phyloP scores from a whole-genome alignment of 768 basidiomycete genomes.

The Ephemerocybe angulata region DNA sequence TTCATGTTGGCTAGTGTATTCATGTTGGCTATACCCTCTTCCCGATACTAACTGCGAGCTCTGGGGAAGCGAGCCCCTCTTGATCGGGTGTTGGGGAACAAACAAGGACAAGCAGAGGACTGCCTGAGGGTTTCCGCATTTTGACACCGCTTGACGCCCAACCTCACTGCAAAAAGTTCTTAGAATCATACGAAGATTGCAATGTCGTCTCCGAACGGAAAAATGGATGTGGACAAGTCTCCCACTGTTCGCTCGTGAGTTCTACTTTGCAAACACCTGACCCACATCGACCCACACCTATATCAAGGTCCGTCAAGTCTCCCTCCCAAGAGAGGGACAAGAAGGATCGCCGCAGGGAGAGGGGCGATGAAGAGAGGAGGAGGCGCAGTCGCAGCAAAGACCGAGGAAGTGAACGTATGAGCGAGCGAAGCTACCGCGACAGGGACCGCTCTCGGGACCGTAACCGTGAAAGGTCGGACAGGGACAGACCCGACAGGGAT shows the following conservation, averaged over 20 bases:
- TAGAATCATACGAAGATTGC: not conserved
- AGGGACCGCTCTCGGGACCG: constrained; percentile 56
- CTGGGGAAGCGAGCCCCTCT: too few species aligned
- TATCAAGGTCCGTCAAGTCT: constrained; percentile 68
- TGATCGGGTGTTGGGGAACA: not conserved
- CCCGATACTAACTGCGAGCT: too few species aligned
- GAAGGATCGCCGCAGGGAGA: constrained; percentile 51
- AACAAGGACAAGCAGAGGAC: constrained; percentile 1
- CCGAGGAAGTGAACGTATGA: too few species aligned
- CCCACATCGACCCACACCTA: not conserved
- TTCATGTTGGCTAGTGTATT: too few species aligned
- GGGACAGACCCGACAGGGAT: constrained; percentile 47
- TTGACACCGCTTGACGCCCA: not conserved
- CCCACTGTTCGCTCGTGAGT: constrained; percentile 62
- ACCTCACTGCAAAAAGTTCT: not conserved
- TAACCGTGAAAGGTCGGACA: too few species aligned
- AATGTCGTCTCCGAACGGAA: constrained; percentile 9
- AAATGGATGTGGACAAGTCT: constrained; percentile 62
- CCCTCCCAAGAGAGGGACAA: constrained; percentile 60
- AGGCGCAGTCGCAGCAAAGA: constrained; percentile 64
- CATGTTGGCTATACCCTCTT: too few species aligned
- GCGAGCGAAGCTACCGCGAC: constrained; percentile 47
- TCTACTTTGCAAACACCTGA: not conserved
- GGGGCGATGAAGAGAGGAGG: constrained; percentile 57
- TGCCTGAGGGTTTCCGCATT: not conserved